phyloP scores from a whole-genome alignment of 129 eudicot species.

The Saussurea involucrata region DNA sequence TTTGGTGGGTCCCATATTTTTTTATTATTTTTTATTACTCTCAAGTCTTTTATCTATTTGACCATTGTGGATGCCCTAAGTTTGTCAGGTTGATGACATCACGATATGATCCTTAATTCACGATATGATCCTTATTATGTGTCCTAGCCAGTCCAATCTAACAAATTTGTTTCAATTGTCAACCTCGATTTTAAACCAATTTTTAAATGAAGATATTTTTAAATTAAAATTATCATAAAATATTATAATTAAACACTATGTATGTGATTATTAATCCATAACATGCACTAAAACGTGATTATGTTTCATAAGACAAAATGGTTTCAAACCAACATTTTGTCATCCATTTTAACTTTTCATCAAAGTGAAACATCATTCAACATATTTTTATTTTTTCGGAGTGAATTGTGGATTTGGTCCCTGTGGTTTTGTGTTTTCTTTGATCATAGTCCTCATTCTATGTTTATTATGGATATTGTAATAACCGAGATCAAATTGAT shows the following conservation, averaged over 20 bases:
- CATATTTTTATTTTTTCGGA: neutral
- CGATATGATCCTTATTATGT: no score
- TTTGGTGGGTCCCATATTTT: no score
- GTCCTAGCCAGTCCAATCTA: neutral
- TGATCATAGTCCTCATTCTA: no score
- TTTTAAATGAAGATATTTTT: neutral
- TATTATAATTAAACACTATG: neutral
- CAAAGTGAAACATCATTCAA: neutral
- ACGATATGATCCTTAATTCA: neutral
- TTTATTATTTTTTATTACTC: no score
- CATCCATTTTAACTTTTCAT: neutral
- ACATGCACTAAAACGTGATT: neutral
- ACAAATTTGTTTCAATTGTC: neutral
- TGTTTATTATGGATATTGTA: no score
- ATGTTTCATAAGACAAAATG: conserved; percentile 6
- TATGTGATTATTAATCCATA: neutral
- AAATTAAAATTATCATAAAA: neutral
- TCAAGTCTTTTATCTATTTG: no score
- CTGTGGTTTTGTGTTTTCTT: no score
- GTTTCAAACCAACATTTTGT: neutral
- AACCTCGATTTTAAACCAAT: neutral
- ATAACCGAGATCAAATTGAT: no score
- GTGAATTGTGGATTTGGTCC: no score
- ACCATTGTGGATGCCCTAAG: no score
- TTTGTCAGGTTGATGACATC: neutral